phyloP scores from a whole-genome alignment of 257 asterid species.

The Avicennia marina region DNA sequence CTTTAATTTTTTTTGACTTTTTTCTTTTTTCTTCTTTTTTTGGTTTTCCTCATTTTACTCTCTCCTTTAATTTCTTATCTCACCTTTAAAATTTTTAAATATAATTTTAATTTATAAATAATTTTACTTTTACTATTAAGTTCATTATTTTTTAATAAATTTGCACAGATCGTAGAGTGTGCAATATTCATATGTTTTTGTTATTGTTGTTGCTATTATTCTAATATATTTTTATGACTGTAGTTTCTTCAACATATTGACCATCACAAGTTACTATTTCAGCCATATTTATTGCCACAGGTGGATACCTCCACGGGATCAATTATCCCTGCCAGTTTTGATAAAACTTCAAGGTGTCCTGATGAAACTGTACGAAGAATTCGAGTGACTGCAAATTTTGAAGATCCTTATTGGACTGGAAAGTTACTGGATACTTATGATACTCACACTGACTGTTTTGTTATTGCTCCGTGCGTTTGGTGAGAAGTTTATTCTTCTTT shows the following conservation, averaged over 20 bases:
- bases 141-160: no score
- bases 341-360: slow-evolving; percentile 69
- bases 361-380: slow-evolving; percentile 83
- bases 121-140: no score
- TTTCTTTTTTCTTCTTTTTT: no score
- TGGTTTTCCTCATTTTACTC: no score
- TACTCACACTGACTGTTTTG: slow-evolving; percentile 52
- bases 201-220: no score
- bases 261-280: background rate
- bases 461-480: slow-evolving; percentile 82
- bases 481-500: slow-evolving; percentile 21
- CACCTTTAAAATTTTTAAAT: no score
- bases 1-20: no score
- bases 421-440: slow-evolving; percentile 75
- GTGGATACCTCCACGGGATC: slow-evolving; percentile 65
- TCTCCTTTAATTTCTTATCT: no score
- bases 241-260: background rate
- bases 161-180: no score
- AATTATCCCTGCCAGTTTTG: slow-evolving; percentile 69
- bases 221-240: background rate
- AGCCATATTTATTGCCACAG: slow-evolving; percentile 33
- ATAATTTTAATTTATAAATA: no score
- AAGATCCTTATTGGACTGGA: slow-evolving; percentile 58
- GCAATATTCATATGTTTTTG: no score
- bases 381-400: slow-evolving; percentile 60